phyloP scores from a whole-genome alignment of 768 basidiomycete genomes.

The Nevesoporus exiguus region DNA sequence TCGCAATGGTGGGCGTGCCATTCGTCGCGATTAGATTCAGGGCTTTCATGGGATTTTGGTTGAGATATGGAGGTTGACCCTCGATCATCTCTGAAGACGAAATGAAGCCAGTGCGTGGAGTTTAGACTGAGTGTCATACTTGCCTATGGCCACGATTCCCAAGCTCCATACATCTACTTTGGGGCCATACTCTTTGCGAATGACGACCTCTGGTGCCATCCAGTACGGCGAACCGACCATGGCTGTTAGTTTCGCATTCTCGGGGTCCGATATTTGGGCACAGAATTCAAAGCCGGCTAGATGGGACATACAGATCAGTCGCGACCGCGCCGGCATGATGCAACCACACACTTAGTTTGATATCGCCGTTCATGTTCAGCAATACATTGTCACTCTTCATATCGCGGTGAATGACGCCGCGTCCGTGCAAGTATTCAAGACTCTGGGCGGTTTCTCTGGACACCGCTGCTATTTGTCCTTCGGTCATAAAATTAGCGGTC shows the following conservation, averaged over 20 bases:
- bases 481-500: slow-evolving; percentile 92
- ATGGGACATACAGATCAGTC: not conserved
- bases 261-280: slow-evolving; percentile 91
- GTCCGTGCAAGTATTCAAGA: slow-evolving; percentile 89
- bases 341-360: slow-evolving; percentile 92
- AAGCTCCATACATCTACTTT: slow-evolving; percentile 98
- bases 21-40: slow-evolving; percentile 96
- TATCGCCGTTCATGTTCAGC: slow-evolving; percentile 85
- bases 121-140: too few species aligned
- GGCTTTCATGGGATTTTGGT: slow-evolving; percentile 93
- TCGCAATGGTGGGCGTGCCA: slow-evolving; percentile 96
- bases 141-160: slow-evolving; percentile 98
- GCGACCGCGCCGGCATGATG: not conserved
- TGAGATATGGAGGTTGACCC: slow-evolving; percentile 93
- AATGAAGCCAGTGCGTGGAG: too few species aligned
- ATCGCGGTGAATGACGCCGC: slow-evolving; percentile 94
- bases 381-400: slow-evolving; percentile 98
- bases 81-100: slow-evolving; percentile 99
- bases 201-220: slow-evolving; percentile 99
- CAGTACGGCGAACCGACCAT: slow-evolving; percentile 98
- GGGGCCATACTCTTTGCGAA: slow-evolving; percentile 94
- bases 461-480: too few species aligned
- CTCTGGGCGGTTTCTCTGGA: too few species aligned
- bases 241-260: slow-evolving; percentile 96
- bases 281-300: slow-evolving; percentile 96